Evolutionary conservation across 768 basidiomycete genomes (phyloP), one percentile per base, ranked within the genome.

Genomic region (Rubroboletus satanas): DNA sequence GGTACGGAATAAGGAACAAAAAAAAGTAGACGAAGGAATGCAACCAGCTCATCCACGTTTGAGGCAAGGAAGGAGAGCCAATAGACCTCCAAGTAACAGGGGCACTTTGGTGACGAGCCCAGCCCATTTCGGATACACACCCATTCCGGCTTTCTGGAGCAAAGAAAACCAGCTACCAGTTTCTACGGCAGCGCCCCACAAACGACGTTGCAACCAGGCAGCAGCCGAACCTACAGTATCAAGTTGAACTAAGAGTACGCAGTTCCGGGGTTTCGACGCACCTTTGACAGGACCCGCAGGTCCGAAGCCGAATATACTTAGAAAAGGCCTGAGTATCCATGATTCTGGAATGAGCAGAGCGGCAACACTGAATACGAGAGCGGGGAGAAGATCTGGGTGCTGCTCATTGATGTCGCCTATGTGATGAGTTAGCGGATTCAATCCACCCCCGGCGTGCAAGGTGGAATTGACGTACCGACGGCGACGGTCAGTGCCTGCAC

Each of bases 141-240:
- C 57, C 62, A 54, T 60, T 12, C 57, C 61, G 9, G 62, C 62
- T 21, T 50, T 44, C 37, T 60, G 62, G 8, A 63, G 52, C 23
- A 7, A 18, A 17, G 62, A 18, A 35, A 63, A 63, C 52, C 55
- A 63, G 23, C 55, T 55, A 4, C 47, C 47, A 3, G 58, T 0
- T 31, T 21, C 10, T 11, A 63, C 55, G 3, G 46, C 42, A 1
- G 6, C 53, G 0, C 62, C 58, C 50, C 50, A 60, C 11, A 63
- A 53, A 4, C 0, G 4, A 0, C 29, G 32, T 42, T 62, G 62
- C n/a, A 54, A 5, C 51, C 52, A 52, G 28, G 62, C 53, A 9
- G 62, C 62, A 23, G 33, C 21, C 2, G 58, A 64, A 39, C 58
- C 62, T 64, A 44, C 10, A 26, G 11, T 2, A 7, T 21, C 12